Percentiles rank a stretch among this genome's conserved stretches.
Conservation (phyloP, 495 filamentous ascomycete species). For the Amphirosellinia nigrospora region DNA sequence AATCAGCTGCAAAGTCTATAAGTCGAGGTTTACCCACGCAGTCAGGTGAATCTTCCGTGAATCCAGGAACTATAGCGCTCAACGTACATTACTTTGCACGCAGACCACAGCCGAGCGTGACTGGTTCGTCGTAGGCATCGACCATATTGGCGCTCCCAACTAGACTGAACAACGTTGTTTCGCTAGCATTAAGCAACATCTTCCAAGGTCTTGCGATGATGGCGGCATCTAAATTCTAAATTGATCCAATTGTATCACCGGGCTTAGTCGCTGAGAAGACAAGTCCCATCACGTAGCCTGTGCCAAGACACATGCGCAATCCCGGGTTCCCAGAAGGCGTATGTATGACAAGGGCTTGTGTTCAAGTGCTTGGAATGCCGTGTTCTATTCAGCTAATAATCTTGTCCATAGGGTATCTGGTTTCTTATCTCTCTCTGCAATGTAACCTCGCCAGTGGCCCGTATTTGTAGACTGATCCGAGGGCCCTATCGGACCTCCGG, state of each 20-base stretch:
- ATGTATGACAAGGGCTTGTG: too few species aligned
- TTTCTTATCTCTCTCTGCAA: too few species aligned
- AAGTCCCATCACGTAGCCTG: slow-evolving; percentile 29
- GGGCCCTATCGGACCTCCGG: too few species aligned
- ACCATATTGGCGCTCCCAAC: background rate
- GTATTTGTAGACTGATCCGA: too few species aligned
- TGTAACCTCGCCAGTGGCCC: too few species aligned
- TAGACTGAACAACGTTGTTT: background rate
- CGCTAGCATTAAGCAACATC: background rate
- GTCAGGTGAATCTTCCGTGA: background rate
- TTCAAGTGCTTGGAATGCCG: too few species aligned
- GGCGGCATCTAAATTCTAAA: slow-evolving; percentile 35
- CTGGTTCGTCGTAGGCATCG: background rate
- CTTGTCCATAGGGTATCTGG: too few species aligned
- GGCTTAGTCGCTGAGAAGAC: slow-evolving; percentile 28
- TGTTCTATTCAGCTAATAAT: too few species aligned
- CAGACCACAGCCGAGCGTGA: background rate
- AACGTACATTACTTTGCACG: background rate
- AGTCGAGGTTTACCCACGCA: slow-evolving; percentile 25
- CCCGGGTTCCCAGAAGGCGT: background rate
- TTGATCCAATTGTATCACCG: slow-evolving; percentile 35
- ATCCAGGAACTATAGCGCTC: background rate
- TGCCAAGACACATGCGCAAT: slow-evolving; percentile 28
- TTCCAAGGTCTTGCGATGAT: slow-evolving; percentile 31
- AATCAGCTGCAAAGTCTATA: slow-evolving; percentile 21